phyloP scores from a whole-genome alignment of 177 flowering plant species.

The Telopea speciosissima region DNA sequence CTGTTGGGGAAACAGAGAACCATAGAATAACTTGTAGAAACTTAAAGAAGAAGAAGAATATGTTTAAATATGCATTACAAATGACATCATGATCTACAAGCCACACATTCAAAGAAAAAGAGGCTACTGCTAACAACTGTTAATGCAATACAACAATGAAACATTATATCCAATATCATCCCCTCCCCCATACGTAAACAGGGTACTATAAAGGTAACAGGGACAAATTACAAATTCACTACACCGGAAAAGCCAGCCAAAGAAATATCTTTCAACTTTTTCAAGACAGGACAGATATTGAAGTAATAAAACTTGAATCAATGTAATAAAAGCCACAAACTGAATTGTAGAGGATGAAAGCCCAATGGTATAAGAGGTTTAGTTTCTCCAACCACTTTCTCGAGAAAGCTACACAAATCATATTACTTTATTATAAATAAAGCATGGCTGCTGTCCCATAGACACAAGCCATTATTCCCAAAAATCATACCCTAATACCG shows the following conservation, averaged over 20 bases:
- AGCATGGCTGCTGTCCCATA: too few relatives aligned
- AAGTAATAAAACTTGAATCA: background rate
- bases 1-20: conserved; percentile 33
- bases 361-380: background rate
- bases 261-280: background rate
- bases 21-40: background rate
- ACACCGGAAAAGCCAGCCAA: background rate
- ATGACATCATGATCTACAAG: background rate
- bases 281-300: background rate
- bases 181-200: too few relatives aligned
- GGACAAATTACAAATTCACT: background rate
- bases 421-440: too few relatives aligned
- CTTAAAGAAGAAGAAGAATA: background rate
- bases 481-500: too few relatives aligned
- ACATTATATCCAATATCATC: background rate
- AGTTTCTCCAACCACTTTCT: background rate
- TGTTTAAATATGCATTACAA: background rate
- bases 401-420: background rate
- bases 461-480: too few relatives aligned
- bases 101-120: background rate
- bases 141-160: background rate
- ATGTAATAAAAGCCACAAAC: background rate
- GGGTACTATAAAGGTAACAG: background rate
- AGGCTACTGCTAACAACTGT: background rate
- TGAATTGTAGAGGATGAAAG: background rate